Percentiles rank a stretch among this genome's conserved stretches.
These are phyloP conservation scores for Auriscalpium orientale DNA, from an alignment of 768 basidiomycete species.

Conservation along the genomic window DNA sequence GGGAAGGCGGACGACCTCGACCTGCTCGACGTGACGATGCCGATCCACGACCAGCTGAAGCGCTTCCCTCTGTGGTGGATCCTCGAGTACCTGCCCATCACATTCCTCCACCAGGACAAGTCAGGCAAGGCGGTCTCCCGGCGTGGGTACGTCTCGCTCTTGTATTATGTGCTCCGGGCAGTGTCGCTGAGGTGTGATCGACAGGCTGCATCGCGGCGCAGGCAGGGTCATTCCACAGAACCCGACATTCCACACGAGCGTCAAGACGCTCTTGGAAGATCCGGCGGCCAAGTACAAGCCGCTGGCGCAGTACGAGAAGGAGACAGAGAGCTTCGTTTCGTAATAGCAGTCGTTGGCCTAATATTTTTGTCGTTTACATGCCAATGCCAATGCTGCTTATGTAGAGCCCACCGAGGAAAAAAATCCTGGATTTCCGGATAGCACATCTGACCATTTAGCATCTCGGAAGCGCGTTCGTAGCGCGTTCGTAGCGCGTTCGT, in stretches of 20 bases:
- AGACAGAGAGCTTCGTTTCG: slow-evolving; percentile 41
- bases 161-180: not conserved
- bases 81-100: slow-evolving; percentile 57
- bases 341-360: slow-evolving; percentile 10
- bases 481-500: too few relatives aligned
- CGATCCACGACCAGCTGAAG: slow-evolving; percentile 32
- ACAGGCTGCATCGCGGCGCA: slow-evolving; percentile 49
- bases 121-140: slow-evolving; percentile 45
- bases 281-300: slow-evolving; percentile 47
- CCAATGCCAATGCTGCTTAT: too few relatives aligned
- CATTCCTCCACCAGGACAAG: slow-evolving; percentile 48
- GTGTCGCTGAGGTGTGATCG: not conserved
- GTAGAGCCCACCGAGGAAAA: too few relatives aligned
- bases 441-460: too few relatives aligned
- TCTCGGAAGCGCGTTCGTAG: too few relatives aligned
- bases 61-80: slow-evolving; percentile 52
- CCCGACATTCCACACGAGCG: slow-evolving; percentile 58
- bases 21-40: not conserved
- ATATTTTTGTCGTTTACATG: too few relatives aligned
- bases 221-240: slow-evolving; percentile 42
- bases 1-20: not conserved
- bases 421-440: too few relatives aligned
- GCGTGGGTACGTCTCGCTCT: slow-evolving; percentile 41
- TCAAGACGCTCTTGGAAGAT: slow-evolving; percentile 49
- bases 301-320: slow-evolving; percentile 40